Conservation (phyloP, 371 early-diverging fungal genomes). For the Mucor mucedo region DNA sequence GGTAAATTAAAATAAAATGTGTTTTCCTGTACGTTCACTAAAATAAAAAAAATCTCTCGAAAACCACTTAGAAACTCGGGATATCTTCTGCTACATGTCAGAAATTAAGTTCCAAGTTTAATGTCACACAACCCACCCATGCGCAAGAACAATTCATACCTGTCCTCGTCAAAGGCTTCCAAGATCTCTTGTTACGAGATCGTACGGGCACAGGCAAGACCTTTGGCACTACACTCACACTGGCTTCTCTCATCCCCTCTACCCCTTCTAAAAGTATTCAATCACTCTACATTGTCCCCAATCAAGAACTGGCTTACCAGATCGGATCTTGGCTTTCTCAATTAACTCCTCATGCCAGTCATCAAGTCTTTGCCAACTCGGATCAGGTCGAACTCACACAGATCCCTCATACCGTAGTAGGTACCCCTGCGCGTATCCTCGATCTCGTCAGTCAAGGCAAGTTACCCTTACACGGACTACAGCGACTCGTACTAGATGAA, state of each 20-base stretch:
- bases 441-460: conserved; percentile 43
- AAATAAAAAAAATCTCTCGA: too few relatives aligned
- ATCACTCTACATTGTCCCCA: conserved; percentile 81
- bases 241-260: conserved; percentile 32
- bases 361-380: conserved; percentile 3
- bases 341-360: conserved; percentile 22
- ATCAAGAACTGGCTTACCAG: conserved; percentile 89
- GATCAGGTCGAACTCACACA: conserved; percentile 1
- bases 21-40: too few relatives aligned
- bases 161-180: conserved; percentile 49
- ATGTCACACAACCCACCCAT: conserved; percentile 52
- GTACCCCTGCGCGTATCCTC: conserved; percentile 69
- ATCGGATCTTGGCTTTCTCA: conserved; percentile 57
- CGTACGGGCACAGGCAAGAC: conserved; percentile 84
- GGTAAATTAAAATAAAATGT: conserved; percentile 9
- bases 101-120: conserved; percentile 51
- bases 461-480: conserved; percentile 54
- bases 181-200: conserved; percentile 72
- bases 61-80: conserved; percentile 53
- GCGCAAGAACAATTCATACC: conserved; percentile 67
- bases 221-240: conserved; percentile 66
- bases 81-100: conserved; percentile 49
- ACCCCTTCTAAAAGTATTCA: conserved; percentile 31
- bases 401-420: conserved; percentile 58
- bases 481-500: conserved; percentile 76